Percentiles rank a stretch among this genome's conserved stretches.
Evolutionary conservation across 345 rosid genomes (phyloP).

Genomic region (Draba incana): DNA sequence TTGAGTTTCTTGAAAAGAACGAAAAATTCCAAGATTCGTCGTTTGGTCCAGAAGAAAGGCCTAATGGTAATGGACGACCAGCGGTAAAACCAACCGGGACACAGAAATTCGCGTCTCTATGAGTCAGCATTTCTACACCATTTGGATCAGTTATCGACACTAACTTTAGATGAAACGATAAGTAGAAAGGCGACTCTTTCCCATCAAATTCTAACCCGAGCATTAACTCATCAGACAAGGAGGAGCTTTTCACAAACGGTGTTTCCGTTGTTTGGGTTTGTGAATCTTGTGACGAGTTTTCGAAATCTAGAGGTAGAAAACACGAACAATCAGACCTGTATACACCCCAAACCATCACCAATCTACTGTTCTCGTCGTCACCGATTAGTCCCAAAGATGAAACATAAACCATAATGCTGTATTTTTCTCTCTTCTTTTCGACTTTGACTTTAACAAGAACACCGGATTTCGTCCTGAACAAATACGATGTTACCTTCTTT

Average conservation of each 20-base stretch:
- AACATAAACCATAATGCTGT: conserved; percentile 60
- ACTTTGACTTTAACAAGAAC: conserved; percentile 69
- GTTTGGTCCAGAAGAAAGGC: conserved; percentile 67
- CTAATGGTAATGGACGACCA: conserved; percentile 75
- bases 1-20: conserved; percentile 63
- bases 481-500: conserved; percentile 54
- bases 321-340: conserved; percentile 66
- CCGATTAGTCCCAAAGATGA: conserved; percentile 52
- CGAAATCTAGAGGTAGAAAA: conserved; percentile 56
- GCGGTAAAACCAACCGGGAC: conserved; percentile 78
- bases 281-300: conserved; percentile 42
- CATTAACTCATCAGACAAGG: conserved; percentile 47
- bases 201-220: conserved; percentile 74
- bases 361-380: conserved; percentile 36
- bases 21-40: conserved; percentile 72
- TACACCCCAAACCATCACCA: conserved; percentile 70
- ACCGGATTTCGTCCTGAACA: conserved; percentile 72
- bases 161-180: conserved; percentile 72
- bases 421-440: conserved; percentile 54
- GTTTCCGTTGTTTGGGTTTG: conserved; percentile 49
- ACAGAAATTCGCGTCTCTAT: conserved; percentile 60
- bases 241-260: conserved; percentile 52
- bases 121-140: conserved; percentile 60
- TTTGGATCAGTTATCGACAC: conserved; percentile 33
- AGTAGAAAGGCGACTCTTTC: conserved; percentile 66